These are phyloP conservation scores for Ophiostoma himal-ulmi DNA, from an alignment of 2,329 filamentous ascomycete genomes.

Conservation along the genomic window DNA sequence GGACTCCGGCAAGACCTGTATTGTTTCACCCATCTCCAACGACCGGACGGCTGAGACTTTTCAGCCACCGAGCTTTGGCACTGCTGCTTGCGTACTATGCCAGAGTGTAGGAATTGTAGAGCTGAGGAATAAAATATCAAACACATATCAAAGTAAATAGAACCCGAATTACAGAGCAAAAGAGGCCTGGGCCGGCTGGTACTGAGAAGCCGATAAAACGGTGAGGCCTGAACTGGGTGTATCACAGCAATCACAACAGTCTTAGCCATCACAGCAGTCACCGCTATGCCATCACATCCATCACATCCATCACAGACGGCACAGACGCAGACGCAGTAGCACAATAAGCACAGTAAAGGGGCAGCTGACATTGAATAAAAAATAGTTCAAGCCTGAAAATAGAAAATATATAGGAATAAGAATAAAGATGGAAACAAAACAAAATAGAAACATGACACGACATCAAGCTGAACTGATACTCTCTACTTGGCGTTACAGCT, in stretches of 20 bases:
- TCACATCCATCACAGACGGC: not conserved
- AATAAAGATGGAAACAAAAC: not conserved
- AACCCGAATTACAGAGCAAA: not conserved
- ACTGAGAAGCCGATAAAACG: constrained; percentile 4
- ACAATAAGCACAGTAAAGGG: not conserved
- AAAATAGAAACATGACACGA: not conserved
- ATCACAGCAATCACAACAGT: constrained; percentile 3
- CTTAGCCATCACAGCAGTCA: not conserved
- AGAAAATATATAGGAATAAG: not conserved
- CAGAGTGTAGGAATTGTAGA: not conserved
- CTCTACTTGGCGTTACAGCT: not conserved
- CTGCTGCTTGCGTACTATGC: not conserved
- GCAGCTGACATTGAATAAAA: not conserved
- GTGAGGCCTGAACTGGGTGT: not conserved
- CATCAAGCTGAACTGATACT: not conserved
- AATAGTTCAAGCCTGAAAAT: not conserved
- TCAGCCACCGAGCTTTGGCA: not conserved
- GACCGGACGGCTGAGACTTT: not conserved
- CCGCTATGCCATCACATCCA: not conserved
- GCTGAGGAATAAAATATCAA: not conserved
- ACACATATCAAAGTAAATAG: too few species aligned
- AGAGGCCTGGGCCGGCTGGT: not conserved
- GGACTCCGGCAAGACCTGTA: not conserved
- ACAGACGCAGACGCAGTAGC: not conserved
- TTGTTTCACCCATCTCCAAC: not conserved